phyloP scores from a whole-genome alignment of 805 yeast species.

The Candida schatavii region DNA sequence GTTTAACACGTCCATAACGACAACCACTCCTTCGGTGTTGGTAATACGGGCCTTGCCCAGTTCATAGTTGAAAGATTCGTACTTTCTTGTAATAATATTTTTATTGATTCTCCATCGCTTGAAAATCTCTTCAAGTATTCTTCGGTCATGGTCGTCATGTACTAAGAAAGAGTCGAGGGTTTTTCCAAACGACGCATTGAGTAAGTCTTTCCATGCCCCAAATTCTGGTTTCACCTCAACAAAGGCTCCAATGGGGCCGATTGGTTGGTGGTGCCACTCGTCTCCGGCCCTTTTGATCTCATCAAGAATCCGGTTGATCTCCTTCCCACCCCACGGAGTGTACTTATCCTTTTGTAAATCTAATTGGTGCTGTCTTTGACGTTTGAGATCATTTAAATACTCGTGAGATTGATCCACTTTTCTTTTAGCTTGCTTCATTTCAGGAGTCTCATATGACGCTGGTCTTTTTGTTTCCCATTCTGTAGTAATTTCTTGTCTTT shows the following conservation, averaged over 20 bases:
- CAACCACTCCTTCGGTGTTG: slow-evolving; percentile 32
- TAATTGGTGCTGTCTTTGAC: slow-evolving; percentile 11
- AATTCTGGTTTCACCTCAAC: slow-evolving; percentile 55
- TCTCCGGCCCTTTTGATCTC: slow-evolving; percentile 34
- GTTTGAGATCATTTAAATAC: slow-evolving; percentile 8
- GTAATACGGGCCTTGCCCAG: slow-evolving; percentile 23
- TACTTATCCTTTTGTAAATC: slow-evolving; percentile 31
- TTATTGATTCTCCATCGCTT: slow-evolving; percentile 22
- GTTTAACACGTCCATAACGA: slow-evolving; percentile 60
- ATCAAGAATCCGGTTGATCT: slow-evolving; percentile 39
- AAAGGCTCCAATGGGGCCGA: slow-evolving; percentile 77
- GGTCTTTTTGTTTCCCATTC: slow-evolving; percentile 9
- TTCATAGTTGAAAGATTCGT: slow-evolving; percentile 56
- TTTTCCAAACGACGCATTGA: slow-evolving; percentile 54
- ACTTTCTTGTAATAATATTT: slow-evolving; percentile 49
- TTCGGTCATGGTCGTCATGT: slow-evolving; percentile 57
- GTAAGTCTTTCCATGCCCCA: slow-evolving; percentile 54
- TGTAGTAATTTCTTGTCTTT: slow-evolving; percentile 13
- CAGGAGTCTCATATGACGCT: slow-evolving; percentile 10
- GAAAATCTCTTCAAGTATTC: slow-evolving; percentile 29
- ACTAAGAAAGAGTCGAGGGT: slow-evolving; percentile 67
- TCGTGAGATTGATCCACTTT: slow-evolving; percentile 11
- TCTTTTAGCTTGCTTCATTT: slow-evolving; percentile 26
- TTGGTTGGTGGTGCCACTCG: slow-evolving; percentile 47
- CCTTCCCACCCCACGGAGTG: slow-evolving; percentile 48